phyloP scores from a whole-genome alignment of 352 stramenopile genomes.

The Globisporangium emineosum region DNA sequence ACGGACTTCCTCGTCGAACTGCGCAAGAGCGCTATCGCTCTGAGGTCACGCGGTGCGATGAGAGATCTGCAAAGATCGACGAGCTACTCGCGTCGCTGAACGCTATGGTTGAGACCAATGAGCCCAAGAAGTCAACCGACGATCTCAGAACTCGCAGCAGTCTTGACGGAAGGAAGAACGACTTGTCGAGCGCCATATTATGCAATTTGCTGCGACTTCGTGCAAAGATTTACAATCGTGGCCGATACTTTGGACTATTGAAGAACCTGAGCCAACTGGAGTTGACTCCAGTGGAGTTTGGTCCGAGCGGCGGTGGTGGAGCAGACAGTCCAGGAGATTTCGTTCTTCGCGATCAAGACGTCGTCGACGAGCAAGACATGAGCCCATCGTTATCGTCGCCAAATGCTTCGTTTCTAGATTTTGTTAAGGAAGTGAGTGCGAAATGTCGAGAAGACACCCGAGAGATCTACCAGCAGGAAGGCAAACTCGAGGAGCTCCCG shows the following conservation, averaged over 20 bases:
- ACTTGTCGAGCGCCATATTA: constrained; percentile 27
- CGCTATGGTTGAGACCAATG: constrained; percentile 25
- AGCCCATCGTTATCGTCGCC: constrained; percentile 1
- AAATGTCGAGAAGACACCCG: constrained; percentile 61
- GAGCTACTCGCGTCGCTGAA: constrained; percentile 54
- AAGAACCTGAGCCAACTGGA: constrained; percentile 51
- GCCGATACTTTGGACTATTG: constrained; percentile 61
- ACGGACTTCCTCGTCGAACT: constrained; percentile 74
- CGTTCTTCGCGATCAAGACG: constrained; percentile 34
- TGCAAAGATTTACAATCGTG: constrained; percentile 53
- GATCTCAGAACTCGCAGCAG: not conserved
- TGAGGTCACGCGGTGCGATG: constrained; percentile 78
- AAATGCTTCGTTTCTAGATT: constrained; percentile 37
- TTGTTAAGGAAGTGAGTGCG: constrained; percentile 48
- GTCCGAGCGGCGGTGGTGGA: constrained; percentile 10
- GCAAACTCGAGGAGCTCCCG: constrained; percentile 64
- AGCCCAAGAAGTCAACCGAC: constrained; percentile 3
- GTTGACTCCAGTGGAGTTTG: constrained; percentile 29
- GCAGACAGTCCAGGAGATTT: not conserved
- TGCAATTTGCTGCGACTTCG: constrained; percentile 49
- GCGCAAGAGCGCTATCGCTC: constrained; percentile 84
- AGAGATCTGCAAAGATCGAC: constrained; percentile 60
- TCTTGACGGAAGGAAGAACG: not conserved
- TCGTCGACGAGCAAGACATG: constrained; percentile 42
- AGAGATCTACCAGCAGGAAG: constrained; percentile 52